Percentiles rank a stretch among this genome's conserved stretches.
Conservation (phyloP, 2,329 filamentous ascomycete genomes). For the Sporothrix luriei region DNA sequence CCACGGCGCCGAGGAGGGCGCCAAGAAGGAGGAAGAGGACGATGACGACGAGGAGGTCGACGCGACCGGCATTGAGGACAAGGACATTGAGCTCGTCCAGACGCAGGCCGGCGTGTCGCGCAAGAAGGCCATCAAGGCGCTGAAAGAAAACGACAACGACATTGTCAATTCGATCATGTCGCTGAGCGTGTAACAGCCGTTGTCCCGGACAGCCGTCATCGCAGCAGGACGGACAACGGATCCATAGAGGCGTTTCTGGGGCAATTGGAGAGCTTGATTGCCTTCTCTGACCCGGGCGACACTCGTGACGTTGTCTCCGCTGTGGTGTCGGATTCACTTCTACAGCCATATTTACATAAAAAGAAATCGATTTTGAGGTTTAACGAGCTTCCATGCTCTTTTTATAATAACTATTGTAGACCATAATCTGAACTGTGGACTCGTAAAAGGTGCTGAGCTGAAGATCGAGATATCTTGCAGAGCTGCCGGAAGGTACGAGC, state of each 20-base stretch:
- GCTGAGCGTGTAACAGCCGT: slow-evolving; percentile 69
- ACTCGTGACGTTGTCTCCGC: neutral
- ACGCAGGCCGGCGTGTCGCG: slow-evolving; percentile 93
- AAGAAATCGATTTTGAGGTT: slow-evolving; percentile 5
- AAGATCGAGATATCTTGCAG: neutral
- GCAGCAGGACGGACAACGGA: neutral
- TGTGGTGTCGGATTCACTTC: slow-evolving; percentile 17
- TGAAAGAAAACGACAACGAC: slow-evolving; percentile 99
- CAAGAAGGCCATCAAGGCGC: slow-evolving; percentile 98
- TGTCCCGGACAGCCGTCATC: neutral
- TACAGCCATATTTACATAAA: neutral
- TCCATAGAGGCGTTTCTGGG: neutral
- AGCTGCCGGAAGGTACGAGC: neutral
- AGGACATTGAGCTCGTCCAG: slow-evolving; percentile 99
- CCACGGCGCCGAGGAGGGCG: slow-evolving; percentile 64
- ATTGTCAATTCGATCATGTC: slow-evolving; percentile 99
- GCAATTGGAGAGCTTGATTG: neutral
- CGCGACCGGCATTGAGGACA: slow-evolving; percentile 90
- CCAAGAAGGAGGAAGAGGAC: slow-evolving; percentile 76
- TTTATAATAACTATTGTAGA: no score
- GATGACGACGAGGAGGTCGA: slow-evolving; percentile 96
- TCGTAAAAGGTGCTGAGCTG: neutral
- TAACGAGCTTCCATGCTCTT: neutral
- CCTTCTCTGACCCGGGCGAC: neutral
- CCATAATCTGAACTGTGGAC: neutral